Base-by-base conservation (phyloP, 2,329 filamentous ascomycete species). In the Ceratocystis albifundus region DNA sequence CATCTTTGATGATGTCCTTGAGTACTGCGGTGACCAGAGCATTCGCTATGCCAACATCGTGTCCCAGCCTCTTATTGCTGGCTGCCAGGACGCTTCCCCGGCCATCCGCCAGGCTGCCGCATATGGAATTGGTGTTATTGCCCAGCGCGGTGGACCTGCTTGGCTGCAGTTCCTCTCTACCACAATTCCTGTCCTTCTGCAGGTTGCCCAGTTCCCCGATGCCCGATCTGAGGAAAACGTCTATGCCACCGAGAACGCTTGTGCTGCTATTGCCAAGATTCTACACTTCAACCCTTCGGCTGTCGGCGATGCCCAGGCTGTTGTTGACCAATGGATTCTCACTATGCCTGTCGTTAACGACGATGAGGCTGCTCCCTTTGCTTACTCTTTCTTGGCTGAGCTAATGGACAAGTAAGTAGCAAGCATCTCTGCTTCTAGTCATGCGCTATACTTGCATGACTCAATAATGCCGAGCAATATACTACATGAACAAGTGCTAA, bases 201-300 rank as follows among this genome's bases (percentile, higher is more conserved):
- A 91, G 73, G 88, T 90, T 61, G 90, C 87, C 4, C 87, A 89
- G 72, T 82, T 93, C 66, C 84, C 88, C 1, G 88, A 96, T 70
- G 87, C 93, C 4, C 85, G 94, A 70, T 87, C 84, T 61, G 94
- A 97, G 69, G 94, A 97, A 71, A 92, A 97, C 72, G 88, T 96
- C 1, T 99, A 96, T 74, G 94, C 94, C 1, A 97, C 94, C 1
- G 94, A 99, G 78, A 99, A 99, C 74, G 93, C 93, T 5, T 96
- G 90, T 71, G 93, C 94, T 53, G 91, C 90, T 70, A 94, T 99
- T 72, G 94, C 94, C 45, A 99, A 99, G 82, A 93, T 99, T 65
- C 80, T 99, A 70, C 91, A 96, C 74, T 96, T 87, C 78, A 96
- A 96, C 76, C 79, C 85, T 28, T 80, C 80, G 70, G 89, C 88